phyloP scores from a whole-genome alignment of 257 asterid species.

The Avicennia marina region DNA sequence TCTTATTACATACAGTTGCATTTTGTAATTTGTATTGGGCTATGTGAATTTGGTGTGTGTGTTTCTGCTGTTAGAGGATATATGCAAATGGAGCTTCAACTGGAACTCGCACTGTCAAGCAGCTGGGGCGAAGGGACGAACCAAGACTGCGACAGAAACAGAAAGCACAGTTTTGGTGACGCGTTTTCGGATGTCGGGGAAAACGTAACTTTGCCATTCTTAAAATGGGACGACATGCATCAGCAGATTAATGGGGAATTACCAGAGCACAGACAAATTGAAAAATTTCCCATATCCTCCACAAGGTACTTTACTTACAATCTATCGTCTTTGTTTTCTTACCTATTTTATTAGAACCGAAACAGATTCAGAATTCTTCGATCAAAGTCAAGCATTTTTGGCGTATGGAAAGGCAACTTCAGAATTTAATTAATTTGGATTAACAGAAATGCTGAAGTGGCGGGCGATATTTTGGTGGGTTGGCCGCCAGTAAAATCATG shows the following conservation, averaged over 20 bases:
- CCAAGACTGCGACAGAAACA: neutral
- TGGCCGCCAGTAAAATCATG: conserved; percentile 65
- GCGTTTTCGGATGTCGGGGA: conserved; percentile 18
- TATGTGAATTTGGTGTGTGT: neutral
- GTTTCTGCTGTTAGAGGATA: neutral
- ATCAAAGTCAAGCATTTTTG: too few relatives aligned
- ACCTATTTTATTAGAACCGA: too few relatives aligned
- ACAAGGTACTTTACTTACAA: conserved; percentile 1
- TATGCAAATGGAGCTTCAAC: conserved; percentile 42
- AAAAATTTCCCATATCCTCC: neutral
- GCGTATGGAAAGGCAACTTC: too few relatives aligned
- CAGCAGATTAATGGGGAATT: conserved; percentile 5
- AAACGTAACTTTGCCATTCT: conserved; percentile 36
- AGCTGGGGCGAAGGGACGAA: conserved; percentile 22
- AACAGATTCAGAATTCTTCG: too few relatives aligned
- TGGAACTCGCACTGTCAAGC: conserved; percentile 42
- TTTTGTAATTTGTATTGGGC: neutral
- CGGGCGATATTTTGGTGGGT: conserved; percentile 33
- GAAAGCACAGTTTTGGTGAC: conserved; percentile 27
- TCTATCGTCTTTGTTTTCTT: neutral
- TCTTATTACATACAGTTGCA: neutral
- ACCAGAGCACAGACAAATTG: neutral
- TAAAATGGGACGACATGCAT: conserved; percentile 25
- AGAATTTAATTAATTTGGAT: too few relatives aligned
- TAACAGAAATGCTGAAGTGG: conserved; percentile 23